Base-by-base conservation (phyloP, 1,284 basidiomycete species). In the Ustilago vetiveriae region DNA sequence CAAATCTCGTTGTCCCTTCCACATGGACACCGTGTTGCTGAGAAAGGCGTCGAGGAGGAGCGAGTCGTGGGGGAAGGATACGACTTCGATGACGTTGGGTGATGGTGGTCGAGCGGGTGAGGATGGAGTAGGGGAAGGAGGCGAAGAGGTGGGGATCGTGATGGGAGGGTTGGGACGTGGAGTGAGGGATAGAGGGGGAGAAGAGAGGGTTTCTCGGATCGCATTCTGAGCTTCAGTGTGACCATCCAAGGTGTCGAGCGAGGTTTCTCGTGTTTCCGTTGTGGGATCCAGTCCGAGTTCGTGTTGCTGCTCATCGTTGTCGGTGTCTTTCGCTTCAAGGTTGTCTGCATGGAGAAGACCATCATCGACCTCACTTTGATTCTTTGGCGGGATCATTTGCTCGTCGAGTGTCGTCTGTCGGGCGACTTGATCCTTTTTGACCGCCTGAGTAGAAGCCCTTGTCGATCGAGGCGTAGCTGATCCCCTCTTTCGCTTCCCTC, bases 1-100 rank as follows among this genome's bases (percentile, higher is more conserved):
- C 0, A 68, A 49, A 9, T 33, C 26, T 3, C 79, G 60, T 13
- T 49, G 21, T 3, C 76, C 78, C 11, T 55, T 49, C 65, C 73
- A 74, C 49, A 81, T 52, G 9, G 43, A 5, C 13, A 80, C 56
- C n/a, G 60, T 52, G n/a, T 41, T 19, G 14, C 19, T 17, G 7
- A 81, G 48, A 29, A 74, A 71, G 3, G 35, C 23, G 11, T 77
- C 49, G 32, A 80, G 59, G 6, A 21, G n/a, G 0, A 6, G 0
- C 0, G 71, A 22, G 23, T 70, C 43, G 38, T 74, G 62, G 4
- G 35, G 7, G 40, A 80, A 77, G 13, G 26, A 30, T 11, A 71
- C 67, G 1, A 45, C 49, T 27, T 71, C 76, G 7, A 81, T 52
- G 32, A 57, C 48, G 24, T 19, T 17, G 35, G 48, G 37, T 16